A percentile compares a stretch with the other conserved stretches of the same genome.
These are phyloP conservation scores for Micractinium sp. DNA, from an alignment of 139 green algal species.

Conservation along the genomic window DNA sequence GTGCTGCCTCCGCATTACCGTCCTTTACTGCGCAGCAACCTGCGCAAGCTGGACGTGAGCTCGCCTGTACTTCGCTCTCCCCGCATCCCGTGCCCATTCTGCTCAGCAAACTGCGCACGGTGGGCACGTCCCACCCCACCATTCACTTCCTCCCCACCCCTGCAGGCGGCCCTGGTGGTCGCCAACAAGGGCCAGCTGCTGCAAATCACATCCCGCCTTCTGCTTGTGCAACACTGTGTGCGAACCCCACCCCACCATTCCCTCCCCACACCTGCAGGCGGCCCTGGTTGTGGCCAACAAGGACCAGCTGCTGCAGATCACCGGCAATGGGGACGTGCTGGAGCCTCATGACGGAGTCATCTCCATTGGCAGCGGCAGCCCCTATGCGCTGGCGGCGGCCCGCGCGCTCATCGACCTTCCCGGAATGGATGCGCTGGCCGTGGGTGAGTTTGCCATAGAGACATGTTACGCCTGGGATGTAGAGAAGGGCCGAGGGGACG, in stretches of 20 bases:
- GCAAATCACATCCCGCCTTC: no score
- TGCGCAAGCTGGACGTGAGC: no score
- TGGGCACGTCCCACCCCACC: not conserved
- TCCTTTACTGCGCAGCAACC: no score
- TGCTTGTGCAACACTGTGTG: no score
- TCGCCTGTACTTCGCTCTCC: no score
- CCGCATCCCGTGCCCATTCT: no score
- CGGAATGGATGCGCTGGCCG: conserved; percentile 66
- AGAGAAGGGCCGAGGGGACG: no score
- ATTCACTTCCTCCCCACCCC: not conserved
- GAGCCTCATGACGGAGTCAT: conserved; percentile 90
- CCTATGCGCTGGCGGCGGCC: conserved; percentile 81
- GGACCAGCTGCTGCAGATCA: conserved; percentile 79
- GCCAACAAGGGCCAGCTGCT: conserved; percentile 77
- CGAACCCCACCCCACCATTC: not conserved
- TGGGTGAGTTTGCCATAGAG: no score
- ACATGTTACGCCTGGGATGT: no score
- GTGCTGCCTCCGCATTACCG: no score
- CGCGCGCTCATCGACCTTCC: conserved; percentile 79
- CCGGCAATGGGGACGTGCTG: conserved; percentile 91
- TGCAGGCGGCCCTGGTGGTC: conserved; percentile 83
- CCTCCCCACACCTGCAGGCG: conserved; percentile 57
- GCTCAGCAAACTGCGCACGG: no score
- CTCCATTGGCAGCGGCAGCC: conserved; percentile 82
- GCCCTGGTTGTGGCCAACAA: conserved; percentile 86